Evolutionary conservation across 1,139 yeast genomes (phyloP), one percentile per base, ranked within the genome.

Genomic region (Magnusiomyces fungicola): DNA sequence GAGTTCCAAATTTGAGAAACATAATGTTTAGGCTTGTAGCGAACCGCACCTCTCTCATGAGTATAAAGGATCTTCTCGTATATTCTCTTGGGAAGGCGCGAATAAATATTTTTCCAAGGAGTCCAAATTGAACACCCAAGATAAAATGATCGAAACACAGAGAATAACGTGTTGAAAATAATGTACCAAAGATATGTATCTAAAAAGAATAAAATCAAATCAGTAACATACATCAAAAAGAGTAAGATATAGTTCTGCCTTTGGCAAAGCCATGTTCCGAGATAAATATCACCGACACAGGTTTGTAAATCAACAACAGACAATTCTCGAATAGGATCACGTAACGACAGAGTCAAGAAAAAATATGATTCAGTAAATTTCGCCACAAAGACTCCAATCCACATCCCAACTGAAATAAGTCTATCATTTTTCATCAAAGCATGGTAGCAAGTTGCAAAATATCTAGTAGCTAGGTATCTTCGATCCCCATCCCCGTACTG

Each of bases 101-200:
- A 75, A 61, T 81, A 88, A 4, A 84, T 79, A 59, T 85, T 85
- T 60, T 83, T 77, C 96, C 96, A 87, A 0, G 96, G 96, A 0
- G 95, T 82, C 68, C 87, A 74, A 3, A 86, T 79, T 1, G 96
- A 86, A 2, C 83, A 81, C 0, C 96, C 96, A 48, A 80, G 69
- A 7, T 80, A 76, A 60, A 84, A 80, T 0, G 96, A 83, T 30
- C 85, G 64, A 2, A 76, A 71, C 24, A 85, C 76, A 1, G 95
- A 86, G 55, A 87, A 81, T 1, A 83, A 61, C 51, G 92, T 81
- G 61, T 83, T 87, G 73, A 88, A 81, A 45, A 88, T 78, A 55
- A 87, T 81, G 61, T 87, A 88, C 96, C 96, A 88, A 33, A 88
- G 73, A 58, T 88, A 88, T 0, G 96, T 87, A 60, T 88, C 96